These are phyloP conservation scores for Gastrolobium villosum DNA, from an alignment of 306 rosid species.

Conservation along the genomic window DNA sequence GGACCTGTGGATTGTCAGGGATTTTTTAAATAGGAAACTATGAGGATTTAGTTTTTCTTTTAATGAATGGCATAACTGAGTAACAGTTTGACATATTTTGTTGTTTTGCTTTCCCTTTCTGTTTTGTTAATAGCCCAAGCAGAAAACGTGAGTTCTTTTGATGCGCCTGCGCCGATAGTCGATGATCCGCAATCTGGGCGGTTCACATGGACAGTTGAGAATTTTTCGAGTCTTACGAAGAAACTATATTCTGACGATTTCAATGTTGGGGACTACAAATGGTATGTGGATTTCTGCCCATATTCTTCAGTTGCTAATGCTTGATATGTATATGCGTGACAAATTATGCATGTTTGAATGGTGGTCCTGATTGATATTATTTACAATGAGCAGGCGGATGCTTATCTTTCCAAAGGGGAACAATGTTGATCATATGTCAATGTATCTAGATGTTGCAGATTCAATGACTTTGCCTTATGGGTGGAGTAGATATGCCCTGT, in stretches of 20 bases:
- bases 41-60: not conserved
- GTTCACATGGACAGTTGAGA: conserved; percentile 79
- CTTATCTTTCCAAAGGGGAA: conserved; percentile 81
- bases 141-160: conserved; percentile 28
- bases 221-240: conserved; percentile 68
- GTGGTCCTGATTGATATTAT: conserved; percentile 32
- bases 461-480: conserved; percentile 68
- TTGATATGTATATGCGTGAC: not conserved
- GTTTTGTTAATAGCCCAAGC: conserved; percentile 22
- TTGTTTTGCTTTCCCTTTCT: conserved; percentile 6
- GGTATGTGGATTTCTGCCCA: conserved; percentile 51
- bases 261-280: conserved; percentile 66
- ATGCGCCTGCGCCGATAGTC: conserved; percentile 48
- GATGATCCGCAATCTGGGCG: conserved; percentile 74
- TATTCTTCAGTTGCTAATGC: conserved; percentile 1
- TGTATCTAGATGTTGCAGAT: conserved; percentile 86
- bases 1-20: not conserved
- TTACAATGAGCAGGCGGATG: conserved; percentile 66
- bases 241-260: conserved; percentile 73
- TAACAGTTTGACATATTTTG: not conserved
- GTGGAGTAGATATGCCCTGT: conserved; percentile 80
- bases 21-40: not conserved
- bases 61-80: not conserved
- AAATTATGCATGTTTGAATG: not conserved
- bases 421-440: conserved; percentile 78